Evolutionary conservation across 768 basidiomycete genomes (phyloP), one percentile per base, ranked within the genome.

Genomic region (Mrakia gelida): DNA sequence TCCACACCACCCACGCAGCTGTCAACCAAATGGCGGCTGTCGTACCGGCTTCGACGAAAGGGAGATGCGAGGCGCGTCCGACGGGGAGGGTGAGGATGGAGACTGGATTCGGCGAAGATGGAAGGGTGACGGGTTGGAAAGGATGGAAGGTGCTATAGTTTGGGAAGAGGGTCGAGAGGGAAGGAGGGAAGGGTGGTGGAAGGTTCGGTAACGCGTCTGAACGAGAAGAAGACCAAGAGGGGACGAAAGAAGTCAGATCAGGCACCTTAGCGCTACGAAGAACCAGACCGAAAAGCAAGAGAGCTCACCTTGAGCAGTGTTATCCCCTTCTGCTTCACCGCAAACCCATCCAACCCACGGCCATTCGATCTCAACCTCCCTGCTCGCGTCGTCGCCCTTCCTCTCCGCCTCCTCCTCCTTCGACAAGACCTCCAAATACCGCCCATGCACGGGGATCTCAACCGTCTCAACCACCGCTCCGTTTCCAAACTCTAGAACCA

Each of bases 341-440:
- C 67, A 70, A 4, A 70, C 61, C 52, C 54, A 73, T 1, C 73
- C 73, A 10, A 73, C 73, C 73, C 73, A 73, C 4, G 73, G 73
- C 73, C 73, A 73, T 38, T 59, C 73, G 26, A 73, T 56, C 38
- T 59, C 54, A 10, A 73, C 67, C 38, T 70, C 21, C 67, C 67
- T 70, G 34, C 41, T n/a, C 38, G 67, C 67, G 18, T 41, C 38
- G 34, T 43, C 23, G 7, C 67, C 18, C 56, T 34, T 41, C 54
- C 52, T 56, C 73, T 73, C 73, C 45, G 21, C 49, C 43, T 52
- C 52, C 28, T 73, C 73, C n/a, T 26, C 73, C 32, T 13, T 15
- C 10, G 54, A 52, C 54, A 38, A 26, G 28, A 30, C 56, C 32
- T 73, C 73, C 23, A 73, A 30, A 23, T 73, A 73, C 32, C 73